Evolutionary conservation across 2,329 filamentous ascomycete species (phyloP).

Genomic region (Fusarium longipes): DNA sequence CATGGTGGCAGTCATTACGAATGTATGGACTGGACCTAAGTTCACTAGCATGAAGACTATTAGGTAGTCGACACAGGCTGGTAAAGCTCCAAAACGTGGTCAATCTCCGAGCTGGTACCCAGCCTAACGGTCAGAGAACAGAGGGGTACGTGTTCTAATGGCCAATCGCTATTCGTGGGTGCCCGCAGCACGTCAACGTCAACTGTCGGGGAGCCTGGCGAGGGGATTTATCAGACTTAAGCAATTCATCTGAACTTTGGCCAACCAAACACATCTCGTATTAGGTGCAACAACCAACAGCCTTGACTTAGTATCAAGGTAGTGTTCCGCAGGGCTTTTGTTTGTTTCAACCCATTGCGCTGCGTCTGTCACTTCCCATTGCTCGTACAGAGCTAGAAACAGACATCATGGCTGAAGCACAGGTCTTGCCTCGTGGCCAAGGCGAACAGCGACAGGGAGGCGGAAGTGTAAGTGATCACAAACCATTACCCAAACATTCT

Average conservation of each 20-base stretch:
- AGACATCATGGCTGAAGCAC: slow-evolving; percentile 45
- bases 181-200: slow-evolving; percentile 36
- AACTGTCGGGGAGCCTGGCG: slow-evolving; percentile 26
- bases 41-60: slow-evolving; percentile 25
- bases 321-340: slow-evolving; percentile 8
- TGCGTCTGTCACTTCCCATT: not conserved
- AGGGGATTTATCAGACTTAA: slow-evolving; percentile 35
- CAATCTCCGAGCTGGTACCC: slow-evolving; percentile 27
- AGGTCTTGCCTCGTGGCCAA: slow-evolving; percentile 42
- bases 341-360: slow-evolving; percentile 1
- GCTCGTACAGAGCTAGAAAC: slow-evolving; percentile 15
- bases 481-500: not conserved
- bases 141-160: slow-evolving; percentile 17
- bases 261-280: slow-evolving; percentile 27
- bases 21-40: slow-evolving; percentile 29
- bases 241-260: slow-evolving; percentile 9
- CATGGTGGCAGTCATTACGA: no score
- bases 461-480: slow-evolving; percentile 45
- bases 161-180: slow-evolving; percentile 37
- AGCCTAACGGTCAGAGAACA: slow-evolving; percentile 31
- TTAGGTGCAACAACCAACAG: slow-evolving; percentile 27
- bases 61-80: not conserved
- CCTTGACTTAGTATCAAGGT: slow-evolving; percentile 31
- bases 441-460: slow-evolving; percentile 39
- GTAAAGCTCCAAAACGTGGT: slow-evolving; percentile 29